Percentiles rank a stretch among this genome's conserved stretches.
Conservation (phyloP, 2,329 filamentous ascomycete genomes). For the Sclerotinia nivalis region DNA sequence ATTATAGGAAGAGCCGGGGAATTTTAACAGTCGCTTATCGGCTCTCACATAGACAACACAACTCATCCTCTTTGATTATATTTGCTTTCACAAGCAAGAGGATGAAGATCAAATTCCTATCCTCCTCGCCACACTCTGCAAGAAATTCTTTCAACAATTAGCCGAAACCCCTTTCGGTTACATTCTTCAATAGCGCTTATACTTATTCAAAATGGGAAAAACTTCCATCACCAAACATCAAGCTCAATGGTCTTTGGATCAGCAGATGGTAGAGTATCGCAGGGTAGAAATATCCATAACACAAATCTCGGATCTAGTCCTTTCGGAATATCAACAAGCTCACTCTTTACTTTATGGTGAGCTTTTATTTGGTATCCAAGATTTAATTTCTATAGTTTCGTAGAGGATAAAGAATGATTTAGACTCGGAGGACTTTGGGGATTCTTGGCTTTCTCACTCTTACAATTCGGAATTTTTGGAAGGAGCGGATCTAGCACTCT, state of each 20-base stretch:
- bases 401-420: slow-evolving; percentile 27
- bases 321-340: slow-evolving; percentile 25
- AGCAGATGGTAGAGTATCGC: slow-evolving; percentile 24
- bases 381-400: slow-evolving; percentile 22
- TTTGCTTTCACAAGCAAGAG: slow-evolving; percentile 28
- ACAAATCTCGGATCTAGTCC: slow-evolving; percentile 21
- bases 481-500: slow-evolving; percentile 15
- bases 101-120: slow-evolving; percentile 26
- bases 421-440: slow-evolving; percentile 24
- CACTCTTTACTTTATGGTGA: slow-evolving; percentile 26
- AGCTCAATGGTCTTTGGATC: slow-evolving; percentile 23
- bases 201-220: slow-evolving; percentile 25
- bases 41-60: too few relatives aligned
- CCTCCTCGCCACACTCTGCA: slow-evolving; percentile 25
- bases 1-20: slow-evolving; percentile 25
- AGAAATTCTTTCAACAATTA: slow-evolving; percentile 27
- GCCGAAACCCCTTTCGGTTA: slow-evolving; percentile 26
- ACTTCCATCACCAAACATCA: slow-evolving; percentile 24
- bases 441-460: slow-evolving; percentile 23
- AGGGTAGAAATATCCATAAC: slow-evolving; percentile 24
- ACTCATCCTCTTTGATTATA: too few relatives aligned
- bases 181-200: slow-evolving; percentile 27
- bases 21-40: too few relatives aligned
- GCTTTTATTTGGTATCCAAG: slow-evolving; percentile 17
- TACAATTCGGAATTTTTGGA: slow-evolving; percentile 27